Evolutionary conservation across 2,329 filamentous ascomycete genomes (phyloP).

Genomic region (Claviceps cyperi): DNA sequence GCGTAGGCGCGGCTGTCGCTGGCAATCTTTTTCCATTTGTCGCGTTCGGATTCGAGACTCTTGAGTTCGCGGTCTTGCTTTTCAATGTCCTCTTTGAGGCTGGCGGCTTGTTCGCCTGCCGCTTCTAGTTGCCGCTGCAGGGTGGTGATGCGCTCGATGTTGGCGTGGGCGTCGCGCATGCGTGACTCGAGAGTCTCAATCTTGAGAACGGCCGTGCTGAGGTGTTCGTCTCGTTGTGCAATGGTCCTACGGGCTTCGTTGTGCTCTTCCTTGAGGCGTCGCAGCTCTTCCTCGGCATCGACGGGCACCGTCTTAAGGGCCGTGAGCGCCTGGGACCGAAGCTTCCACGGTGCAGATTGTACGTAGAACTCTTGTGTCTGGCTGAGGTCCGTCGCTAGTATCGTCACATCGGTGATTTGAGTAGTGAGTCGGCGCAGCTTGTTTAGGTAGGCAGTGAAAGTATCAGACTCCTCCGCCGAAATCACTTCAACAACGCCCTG

Average conservation of each 20-base stretch:
- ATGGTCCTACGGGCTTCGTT: slow-evolving; percentile 60
- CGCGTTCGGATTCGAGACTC: slow-evolving; percentile 48
- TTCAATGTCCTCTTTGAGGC: slow-evolving; percentile 49
- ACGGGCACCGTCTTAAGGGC: slow-evolving; percentile 67
- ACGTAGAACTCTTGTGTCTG: slow-evolving; percentile 70
- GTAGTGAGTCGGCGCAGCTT: slow-evolving; percentile 51
- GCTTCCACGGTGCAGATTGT: slow-evolving; percentile 63
- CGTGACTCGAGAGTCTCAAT: slow-evolving; percentile 84
- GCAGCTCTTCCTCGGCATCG: slow-evolving; percentile 74
- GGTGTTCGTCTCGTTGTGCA: slow-evolving; percentile 61
- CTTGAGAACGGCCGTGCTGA: slow-evolving; percentile 79
- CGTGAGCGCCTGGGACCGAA: slow-evolving; percentile 68
- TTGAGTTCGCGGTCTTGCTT: slow-evolving; percentile 54
- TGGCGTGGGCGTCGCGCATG: slow-evolving; percentile 70
- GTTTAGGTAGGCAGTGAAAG: slow-evolving; percentile 53
- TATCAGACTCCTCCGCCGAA: slow-evolving; percentile 43
- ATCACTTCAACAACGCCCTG: slow-evolving; percentile 34
- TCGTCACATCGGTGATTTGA: slow-evolving; percentile 55
- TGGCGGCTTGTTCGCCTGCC: slow-evolving; percentile 33
- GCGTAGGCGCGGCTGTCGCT: slow-evolving; percentile 43
- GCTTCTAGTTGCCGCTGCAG: slow-evolving; percentile 46
- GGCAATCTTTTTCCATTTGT: slow-evolving; percentile 58
- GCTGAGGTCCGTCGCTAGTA: slow-evolving; percentile 54
- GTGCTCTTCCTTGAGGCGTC: slow-evolving; percentile 65
- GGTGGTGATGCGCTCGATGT: slow-evolving; percentile 53